Conservation (phyloP, 495 filamentous ascomycete species). For the Penicillium ochrochloron region DNA sequence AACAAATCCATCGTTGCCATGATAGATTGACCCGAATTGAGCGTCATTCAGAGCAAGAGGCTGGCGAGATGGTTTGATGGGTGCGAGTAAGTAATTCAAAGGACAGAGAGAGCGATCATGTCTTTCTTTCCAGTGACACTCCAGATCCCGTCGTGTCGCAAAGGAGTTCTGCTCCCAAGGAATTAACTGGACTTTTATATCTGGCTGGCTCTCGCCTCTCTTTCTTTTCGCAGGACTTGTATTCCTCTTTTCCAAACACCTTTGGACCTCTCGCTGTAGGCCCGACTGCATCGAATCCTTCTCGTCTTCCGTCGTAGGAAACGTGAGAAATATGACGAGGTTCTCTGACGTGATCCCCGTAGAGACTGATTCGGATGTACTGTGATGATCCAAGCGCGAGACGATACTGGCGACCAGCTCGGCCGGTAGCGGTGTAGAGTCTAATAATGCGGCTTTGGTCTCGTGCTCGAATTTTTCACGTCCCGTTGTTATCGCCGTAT, state of each 20-base stretch:
- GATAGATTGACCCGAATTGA: slow-evolving; percentile 4
- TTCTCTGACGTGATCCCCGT: background rate
- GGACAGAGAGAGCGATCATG: slow-evolving; percentile 7
- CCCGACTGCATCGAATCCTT: background rate
- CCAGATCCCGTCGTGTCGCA: slow-evolving; percentile 13
- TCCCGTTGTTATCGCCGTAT: background rate
- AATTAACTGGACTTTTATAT: slow-evolving; percentile 1
- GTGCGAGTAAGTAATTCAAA: slow-evolving; percentile 6
- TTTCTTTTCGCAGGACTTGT: background rate
- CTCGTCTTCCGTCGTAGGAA: slow-evolving; percentile 13
- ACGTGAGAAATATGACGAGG: slow-evolving; percentile 17
- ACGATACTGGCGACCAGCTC: slow-evolving; percentile 7
- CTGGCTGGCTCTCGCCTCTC: background rate
- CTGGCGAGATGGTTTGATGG: background rate
- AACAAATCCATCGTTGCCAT: slow-evolving; percentile 8
- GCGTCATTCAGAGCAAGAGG: background rate
- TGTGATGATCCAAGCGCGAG: background rate
- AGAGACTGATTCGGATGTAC: background rate
- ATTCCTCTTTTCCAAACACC: background rate
- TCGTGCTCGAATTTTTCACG: background rate
- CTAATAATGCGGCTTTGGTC: background rate
- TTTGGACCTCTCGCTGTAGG: background rate
- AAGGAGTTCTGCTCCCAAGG: slow-evolving; percentile 12
- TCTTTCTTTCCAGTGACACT: slow-evolving; percentile 9
- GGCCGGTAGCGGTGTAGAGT: background rate